These are phyloP conservation scores for Exophiala sp. DNA, from an alignment of 2,329 filamentous ascomycete genomes.

Conservation along the genomic window DNA sequence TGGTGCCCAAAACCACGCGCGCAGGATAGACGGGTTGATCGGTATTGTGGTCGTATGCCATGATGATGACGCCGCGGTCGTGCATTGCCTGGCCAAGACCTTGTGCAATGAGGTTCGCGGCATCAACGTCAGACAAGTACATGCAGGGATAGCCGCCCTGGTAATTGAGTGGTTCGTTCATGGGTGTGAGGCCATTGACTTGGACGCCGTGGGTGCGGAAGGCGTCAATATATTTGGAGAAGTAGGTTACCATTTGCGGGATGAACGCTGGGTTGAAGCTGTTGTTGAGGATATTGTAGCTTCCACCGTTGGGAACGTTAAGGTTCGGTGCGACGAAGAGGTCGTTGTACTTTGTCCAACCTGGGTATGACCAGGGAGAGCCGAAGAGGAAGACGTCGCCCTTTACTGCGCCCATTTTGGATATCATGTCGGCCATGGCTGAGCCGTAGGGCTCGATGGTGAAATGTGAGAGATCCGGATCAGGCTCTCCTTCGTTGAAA, in stretches of 20 bases:
- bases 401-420: conserved; percentile 36
- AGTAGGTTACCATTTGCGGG: conserved; percentile 35
- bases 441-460: conserved; percentile 34
- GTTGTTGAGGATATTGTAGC: conserved; percentile 17
- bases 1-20: conserved; percentile 29
- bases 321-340: conserved; percentile 26
- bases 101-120: conserved; percentile 33
- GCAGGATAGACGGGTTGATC: conserved; percentile 36
- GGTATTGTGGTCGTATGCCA: conserved; percentile 42
- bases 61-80: conserved; percentile 29
- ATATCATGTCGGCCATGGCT: conserved; percentile 38
- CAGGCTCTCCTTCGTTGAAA: conserved; percentile 32
- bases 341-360: conserved; percentile 43
- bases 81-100: conserved; percentile 32
- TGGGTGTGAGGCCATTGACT: conserved; percentile 38
- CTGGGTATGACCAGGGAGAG: conserved; percentile 38
- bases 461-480: conserved; percentile 34
- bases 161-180: conserved; percentile 41
- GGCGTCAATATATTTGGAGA: conserved; percentile 38
- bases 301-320: conserved; percentile 28
- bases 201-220: conserved; percentile 33
- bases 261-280: conserved; percentile 30
- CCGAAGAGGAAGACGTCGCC: conserved; percentile 36
- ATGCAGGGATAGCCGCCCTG: conserved; percentile 38
- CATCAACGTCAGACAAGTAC: conserved; percentile 37